Percentiles rank a stretch among this genome's conserved stretches.
Evolutionary conservation across 192 early-diverging fungal genomes (phyloP).

Genomic region (Dimargaris xerosporica): DNA sequence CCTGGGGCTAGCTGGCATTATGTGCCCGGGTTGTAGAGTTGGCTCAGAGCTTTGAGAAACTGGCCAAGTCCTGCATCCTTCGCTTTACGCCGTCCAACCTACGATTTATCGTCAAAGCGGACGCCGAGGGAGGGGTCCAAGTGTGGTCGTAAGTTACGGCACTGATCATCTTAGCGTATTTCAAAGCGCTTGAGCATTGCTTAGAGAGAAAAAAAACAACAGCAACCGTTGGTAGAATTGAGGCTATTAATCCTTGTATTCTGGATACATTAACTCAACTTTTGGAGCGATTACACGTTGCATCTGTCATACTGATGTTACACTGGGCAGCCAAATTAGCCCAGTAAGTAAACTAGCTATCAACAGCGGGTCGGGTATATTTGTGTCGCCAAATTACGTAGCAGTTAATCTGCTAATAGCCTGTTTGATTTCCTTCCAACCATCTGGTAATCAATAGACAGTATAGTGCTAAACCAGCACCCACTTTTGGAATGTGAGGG

Average conservation of each 20-base stretch:
- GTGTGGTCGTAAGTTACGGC: slow-evolving; percentile 49
- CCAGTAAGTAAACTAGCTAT: background rate
- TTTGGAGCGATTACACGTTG: background rate
- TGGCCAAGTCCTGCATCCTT: slow-evolving; percentile 47
- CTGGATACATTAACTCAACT: background rate
- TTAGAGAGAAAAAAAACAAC: background rate
- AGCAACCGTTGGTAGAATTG: background rate
- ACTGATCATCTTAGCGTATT: slow-evolving; percentile 2
- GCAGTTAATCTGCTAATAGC: background rate
- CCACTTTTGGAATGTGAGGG: background rate
- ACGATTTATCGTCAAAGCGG: slow-evolving; percentile 46
- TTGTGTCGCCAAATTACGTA: background rate
- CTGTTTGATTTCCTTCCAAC: background rate
- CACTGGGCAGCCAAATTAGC: background rate
- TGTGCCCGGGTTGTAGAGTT: too few relatives aligned
- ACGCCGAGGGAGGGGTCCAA: slow-evolving; percentile 45
- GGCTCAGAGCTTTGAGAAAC: slow-evolving; percentile 49
- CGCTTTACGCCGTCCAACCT: slow-evolving; percentile 44
- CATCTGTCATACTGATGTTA: background rate
- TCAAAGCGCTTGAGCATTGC: background rate
- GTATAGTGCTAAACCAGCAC: background rate
- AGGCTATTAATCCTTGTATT: background rate
- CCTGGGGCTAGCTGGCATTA: too few relatives aligned
- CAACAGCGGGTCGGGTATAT: background rate
- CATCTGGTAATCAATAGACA: background rate